Evolutionary conservation across 2,329 filamentous ascomycete species (phyloP).

Genomic region (Trichoderma asperellum): DNA sequence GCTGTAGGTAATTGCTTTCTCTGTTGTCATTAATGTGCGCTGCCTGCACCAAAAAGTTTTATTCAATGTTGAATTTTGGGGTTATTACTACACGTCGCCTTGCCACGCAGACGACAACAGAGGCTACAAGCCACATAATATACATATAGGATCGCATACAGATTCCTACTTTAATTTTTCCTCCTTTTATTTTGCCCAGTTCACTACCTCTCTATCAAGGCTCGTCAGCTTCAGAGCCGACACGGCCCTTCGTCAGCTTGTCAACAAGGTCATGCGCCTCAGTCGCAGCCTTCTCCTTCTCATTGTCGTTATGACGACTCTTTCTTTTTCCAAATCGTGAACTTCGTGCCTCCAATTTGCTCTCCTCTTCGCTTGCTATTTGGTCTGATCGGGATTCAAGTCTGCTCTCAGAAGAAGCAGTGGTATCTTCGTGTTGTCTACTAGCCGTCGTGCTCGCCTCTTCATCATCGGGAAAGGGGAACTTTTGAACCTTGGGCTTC

Average conservation of each 20-base stretch:
- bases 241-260: slow-evolving; percentile 21
- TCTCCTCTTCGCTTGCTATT: background rate
- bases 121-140: background rate
- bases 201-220: background rate
- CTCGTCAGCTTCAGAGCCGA: background rate
- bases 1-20: background rate
- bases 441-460: background rate
- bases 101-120: background rate
- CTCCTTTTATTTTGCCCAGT: background rate
- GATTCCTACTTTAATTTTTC: background rate
- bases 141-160: background rate
- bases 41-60: background rate
- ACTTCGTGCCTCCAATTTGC: background rate
- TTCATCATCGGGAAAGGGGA: slow-evolving; percentile 8
- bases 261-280: slow-evolving; percentile 27
- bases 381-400: background rate
- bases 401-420: background rate
- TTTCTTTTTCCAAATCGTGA: slow-evolving; percentile 19
- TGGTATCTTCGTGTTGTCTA: background rate
- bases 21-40: background rate
- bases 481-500: slow-evolving; percentile 28
- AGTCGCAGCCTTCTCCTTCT: slow-evolving; percentile 18
- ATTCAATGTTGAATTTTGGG: background rate
- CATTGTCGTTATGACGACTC: background rate
- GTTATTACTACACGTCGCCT: background rate